A percentile compares a stretch with the other conserved stretches of the same genome.
These are phyloP conservation scores for Microdochium bolleyi DNA, from an alignment of 2,329 filamentous ascomycete genomes.

Conservation along the genomic window DNA sequence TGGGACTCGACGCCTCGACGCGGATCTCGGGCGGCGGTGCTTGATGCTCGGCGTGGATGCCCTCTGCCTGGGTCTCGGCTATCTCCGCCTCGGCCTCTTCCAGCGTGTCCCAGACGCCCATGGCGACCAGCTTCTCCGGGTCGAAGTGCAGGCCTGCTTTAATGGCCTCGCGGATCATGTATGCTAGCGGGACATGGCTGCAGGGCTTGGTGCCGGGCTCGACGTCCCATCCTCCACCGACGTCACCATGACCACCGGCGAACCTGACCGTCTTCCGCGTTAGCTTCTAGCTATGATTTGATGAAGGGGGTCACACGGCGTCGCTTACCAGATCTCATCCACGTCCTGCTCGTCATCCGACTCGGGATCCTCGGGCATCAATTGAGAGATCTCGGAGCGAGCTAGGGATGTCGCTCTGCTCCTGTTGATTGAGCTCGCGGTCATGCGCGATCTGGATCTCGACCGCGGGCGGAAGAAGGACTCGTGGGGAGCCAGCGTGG, in stretches of 20 bases:
- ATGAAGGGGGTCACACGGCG: not conserved
- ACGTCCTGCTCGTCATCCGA: slow-evolving; percentile 58
- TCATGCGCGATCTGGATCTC: slow-evolving; percentile 19
- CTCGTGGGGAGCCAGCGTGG: slow-evolving; percentile 7
- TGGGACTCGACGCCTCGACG: slow-evolving; percentile 17
- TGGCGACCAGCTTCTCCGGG: slow-evolving; percentile 54
- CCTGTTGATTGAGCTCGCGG: slow-evolving; percentile 10
- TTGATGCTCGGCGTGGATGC: slow-evolving; percentile 1
- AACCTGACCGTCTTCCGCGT: slow-evolving; percentile 37
- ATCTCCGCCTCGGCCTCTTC: slow-evolving; percentile 18
- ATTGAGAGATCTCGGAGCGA: slow-evolving; percentile 22
- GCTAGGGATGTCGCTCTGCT: slow-evolving; percentile 8
- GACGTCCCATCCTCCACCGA: slow-evolving; percentile 68
- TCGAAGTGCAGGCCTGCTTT: slow-evolving; percentile 66
- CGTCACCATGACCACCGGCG: slow-evolving; percentile 68
- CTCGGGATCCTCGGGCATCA: slow-evolving; percentile 27
- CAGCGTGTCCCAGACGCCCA: slow-evolving; percentile 49
- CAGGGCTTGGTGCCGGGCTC: slow-evolving; percentile 49
- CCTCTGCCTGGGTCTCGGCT: slow-evolving; percentile 4
- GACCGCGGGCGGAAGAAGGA: slow-evolving; percentile 22
- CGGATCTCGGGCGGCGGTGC: slow-evolving; percentile 23
- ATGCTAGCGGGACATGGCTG: slow-evolving; percentile 61
- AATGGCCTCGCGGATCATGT: slow-evolving; percentile 60
- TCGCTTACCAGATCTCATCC: slow-evolving; percentile 58
- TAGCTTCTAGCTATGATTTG: not conserved